Evolutionary conservation across 208 protist genomes (phyloP), one percentile per base, ranked within the genome.

Genomic region (Crithidia thermophila): DNA sequence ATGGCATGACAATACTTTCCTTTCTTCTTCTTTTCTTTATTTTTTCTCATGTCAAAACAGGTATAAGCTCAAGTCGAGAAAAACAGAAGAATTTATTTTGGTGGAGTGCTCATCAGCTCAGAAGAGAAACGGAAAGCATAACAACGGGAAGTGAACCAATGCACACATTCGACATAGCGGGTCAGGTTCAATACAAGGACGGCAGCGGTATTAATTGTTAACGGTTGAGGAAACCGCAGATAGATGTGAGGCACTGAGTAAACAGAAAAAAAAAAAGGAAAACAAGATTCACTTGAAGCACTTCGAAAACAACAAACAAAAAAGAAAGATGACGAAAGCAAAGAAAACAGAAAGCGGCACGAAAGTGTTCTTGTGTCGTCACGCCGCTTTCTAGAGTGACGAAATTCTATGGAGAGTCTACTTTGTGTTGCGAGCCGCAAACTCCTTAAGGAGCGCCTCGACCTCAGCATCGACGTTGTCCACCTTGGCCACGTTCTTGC

Each of bases 381-480:
- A 25, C 42, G 56, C 7, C 9, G 20, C 5, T 14, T 62, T 62
- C n/a, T 62, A 9, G 21, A 20, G 47, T 8, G 30, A 1, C 2
- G 3, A 21, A 28, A 10, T 50, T 66, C n/a, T 51, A 43, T 25
- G 13, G n/a, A 20, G 6, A 11, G 31, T 55, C 49, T 56, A 57
- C 28, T 66, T 73, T 13, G 18, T 25, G 42, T 47, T 75, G 9
- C 66, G 55, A 5, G 49, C 30, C 27, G 52, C 34, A 55, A 86
- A 86, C 62, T 82, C 67, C 49, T 68, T 70, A 3, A 86, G 65
- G 20, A 86, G 51, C 1, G 61, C 60, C 37, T 78, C 64, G 20
- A 86, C 75, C 45, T 86, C 64, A 11, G 57, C 68, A 20, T 82
- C 81, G 9, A 75, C 64, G 28, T 80, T 77, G 33, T 73, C 72